Conservation (phyloP, 2,329 filamentous ascomycete species). For the Pseudogymnoascus sp. region DNA sequence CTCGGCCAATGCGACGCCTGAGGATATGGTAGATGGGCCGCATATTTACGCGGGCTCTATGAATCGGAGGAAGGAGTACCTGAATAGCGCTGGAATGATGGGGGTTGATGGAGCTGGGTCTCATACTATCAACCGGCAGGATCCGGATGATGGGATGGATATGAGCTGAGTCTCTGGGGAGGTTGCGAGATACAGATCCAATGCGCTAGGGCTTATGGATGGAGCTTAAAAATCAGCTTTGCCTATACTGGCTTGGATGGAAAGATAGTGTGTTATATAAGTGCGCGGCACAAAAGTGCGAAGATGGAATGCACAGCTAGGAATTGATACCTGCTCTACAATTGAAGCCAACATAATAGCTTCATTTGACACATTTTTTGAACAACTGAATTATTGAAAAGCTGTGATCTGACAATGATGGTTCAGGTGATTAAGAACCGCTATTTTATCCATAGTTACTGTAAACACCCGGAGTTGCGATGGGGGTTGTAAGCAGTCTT, state of each 20-base stretch:
- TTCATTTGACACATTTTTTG: neutral
- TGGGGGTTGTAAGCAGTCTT: neutral
- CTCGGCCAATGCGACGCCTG: neutral
- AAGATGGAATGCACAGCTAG: neutral
- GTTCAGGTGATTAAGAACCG: neutral
- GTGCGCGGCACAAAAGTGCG: neutral
- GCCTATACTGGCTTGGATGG: neutral
- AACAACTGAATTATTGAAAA: neutral
- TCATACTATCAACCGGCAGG: conserved; percentile 3
- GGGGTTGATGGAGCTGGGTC: neutral
- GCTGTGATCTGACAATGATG: neutral
- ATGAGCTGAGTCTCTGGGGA: neutral
- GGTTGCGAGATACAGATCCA: neutral
- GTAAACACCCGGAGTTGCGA: neutral
- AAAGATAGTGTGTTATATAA: neutral
- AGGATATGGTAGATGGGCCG: conserved; percentile 5
- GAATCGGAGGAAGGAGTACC: neutral
- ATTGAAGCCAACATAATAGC: neutral
- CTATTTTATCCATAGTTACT: neutral
- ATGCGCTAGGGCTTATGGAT: conserved; percentile 3
- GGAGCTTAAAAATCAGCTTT: neutral
- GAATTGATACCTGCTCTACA: neutral
- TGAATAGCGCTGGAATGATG: neutral
- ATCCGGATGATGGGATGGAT: conserved; percentile 7
- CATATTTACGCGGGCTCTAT: neutral